Conservation (phyloP, 805 yeast genomes). For the Candida nemodendra region DNA sequence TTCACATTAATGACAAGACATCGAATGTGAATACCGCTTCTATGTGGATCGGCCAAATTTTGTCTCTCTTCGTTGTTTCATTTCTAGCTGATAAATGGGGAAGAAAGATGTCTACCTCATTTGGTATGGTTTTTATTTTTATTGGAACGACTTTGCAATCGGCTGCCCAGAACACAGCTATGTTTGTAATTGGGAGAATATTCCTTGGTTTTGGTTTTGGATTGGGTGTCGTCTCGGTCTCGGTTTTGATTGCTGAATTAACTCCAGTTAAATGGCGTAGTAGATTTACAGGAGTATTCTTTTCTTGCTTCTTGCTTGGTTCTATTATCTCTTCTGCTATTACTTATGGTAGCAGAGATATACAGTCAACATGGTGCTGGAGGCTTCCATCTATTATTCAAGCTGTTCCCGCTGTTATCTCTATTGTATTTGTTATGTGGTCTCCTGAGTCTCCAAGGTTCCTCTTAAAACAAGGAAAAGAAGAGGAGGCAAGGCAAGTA, state of each 20-base stretch:
- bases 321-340: constrained; percentile 45
- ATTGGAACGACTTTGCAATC: constrained; percentile 54
- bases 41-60: constrained; percentile 11
- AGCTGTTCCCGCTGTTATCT: constrained; percentile 10
- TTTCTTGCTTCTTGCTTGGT: constrained; percentile 45
- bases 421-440: constrained; percentile 13
- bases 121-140: constrained; percentile 51
- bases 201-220: constrained; percentile 46
- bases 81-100: constrained; percentile 36
- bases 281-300: constrained; percentile 41
- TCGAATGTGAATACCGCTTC: constrained; percentile 12
- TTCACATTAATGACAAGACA: constrained; percentile 5
- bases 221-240: constrained; percentile 40
- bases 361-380: constrained; percentile 46
- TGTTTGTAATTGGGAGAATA: constrained; percentile 42
- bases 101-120: constrained; percentile 52
- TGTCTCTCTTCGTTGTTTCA: constrained; percentile 7
- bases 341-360: constrained; percentile 39
- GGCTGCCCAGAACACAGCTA: constrained; percentile 23
- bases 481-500: constrained; percentile 32
- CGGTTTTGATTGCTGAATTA: constrained; percentile 47
- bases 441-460: constrained; percentile 43
- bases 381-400: constrained; percentile 51
- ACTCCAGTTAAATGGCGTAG: constrained; percentile 43
- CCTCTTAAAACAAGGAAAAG: constrained; percentile 33